Evolutionary conservation across 495 filamentous ascomycete genomes (phyloP).

Genomic region (Tuber calosporum): DNA sequence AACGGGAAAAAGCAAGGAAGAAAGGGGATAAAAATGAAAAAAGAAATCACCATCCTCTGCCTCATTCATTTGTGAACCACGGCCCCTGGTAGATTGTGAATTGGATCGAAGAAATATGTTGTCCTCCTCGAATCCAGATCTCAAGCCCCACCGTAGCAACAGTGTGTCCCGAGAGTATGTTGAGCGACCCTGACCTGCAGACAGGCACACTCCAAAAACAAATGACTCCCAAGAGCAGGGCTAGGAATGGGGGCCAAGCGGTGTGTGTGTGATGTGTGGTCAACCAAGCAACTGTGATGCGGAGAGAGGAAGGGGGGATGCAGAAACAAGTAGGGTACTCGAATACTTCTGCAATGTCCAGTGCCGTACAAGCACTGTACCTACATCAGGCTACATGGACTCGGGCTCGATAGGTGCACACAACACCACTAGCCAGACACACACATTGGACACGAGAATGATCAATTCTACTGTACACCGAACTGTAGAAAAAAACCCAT

Average conservation of each 20-base stretch:
- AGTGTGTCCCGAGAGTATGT: constrained; percentile 19
- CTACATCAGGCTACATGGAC: constrained; percentile 6
- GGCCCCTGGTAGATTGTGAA: background rate
- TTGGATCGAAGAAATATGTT: constrained; percentile 3
- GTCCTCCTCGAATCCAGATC: constrained; percentile 9
- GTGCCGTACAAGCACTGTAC: background rate
- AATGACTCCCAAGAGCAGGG: constrained; percentile 28
- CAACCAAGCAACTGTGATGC: constrained; percentile 22
- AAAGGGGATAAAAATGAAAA: constrained; percentile 12
- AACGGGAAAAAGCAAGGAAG: constrained; percentile 3
- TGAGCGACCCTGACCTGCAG: constrained; percentile 28
- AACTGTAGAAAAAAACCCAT: background rate
- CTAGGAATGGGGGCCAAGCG: background rate
- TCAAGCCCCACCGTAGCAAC: constrained; percentile 13
- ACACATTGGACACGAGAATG: background rate
- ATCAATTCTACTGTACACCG: background rate
- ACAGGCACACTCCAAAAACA: constrained; percentile 30
- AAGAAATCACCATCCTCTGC: constrained; percentile 9
- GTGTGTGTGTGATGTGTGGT: constrained; percentile 4
- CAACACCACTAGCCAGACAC: background rate
- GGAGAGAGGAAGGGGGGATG: constrained; percentile 20
- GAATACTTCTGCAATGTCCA: background rate
- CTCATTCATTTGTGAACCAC: constrained; percentile 9
- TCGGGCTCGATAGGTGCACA: background rate
- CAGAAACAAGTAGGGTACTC: constrained; percentile 30